These are phyloP conservation scores for Boletus vinaceobasis DNA, from an alignment of 768 basidiomycete species.

Conservation along the genomic window DNA sequence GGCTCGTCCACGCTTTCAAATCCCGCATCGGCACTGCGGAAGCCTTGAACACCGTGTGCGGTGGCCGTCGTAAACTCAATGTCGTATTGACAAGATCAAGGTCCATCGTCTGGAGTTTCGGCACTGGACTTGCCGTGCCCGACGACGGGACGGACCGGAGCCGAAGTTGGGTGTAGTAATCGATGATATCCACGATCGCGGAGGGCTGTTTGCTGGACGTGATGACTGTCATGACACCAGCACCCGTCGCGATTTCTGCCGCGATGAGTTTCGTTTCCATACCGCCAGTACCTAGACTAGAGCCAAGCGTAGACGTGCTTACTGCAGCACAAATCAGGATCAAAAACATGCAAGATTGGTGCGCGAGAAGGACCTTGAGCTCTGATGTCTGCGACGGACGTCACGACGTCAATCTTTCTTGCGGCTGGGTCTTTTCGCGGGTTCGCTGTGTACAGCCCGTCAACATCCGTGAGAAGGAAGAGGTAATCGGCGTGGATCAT, in stretches of 20 bases:
- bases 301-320: conserved; percentile 88
- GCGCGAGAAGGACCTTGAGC: conserved; percentile 55
- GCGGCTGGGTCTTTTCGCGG: conserved; percentile 88
- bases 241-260: conserved; percentile 93
- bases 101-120: conserved; percentile 22
- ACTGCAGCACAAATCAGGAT: conserved; percentile 44
- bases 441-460: conserved; percentile 92
- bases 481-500: conserved; percentile 99
- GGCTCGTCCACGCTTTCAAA: conserved; percentile 95
- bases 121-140: conserved; percentile 25
- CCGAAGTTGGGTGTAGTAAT: conserved; percentile 57
- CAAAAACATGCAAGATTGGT: not conserved
- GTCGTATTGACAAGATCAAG: conserved; percentile 23
- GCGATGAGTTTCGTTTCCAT: conserved; percentile 99
- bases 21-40: conserved; percentile 71
- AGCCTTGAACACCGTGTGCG: conserved; percentile 86
- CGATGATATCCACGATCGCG: conserved; percentile 76
- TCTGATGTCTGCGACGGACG: conserved; percentile 79
- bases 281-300: conserved; percentile 92
- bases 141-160: conserved; percentile 36
- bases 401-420: conserved; percentile 74
- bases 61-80: conserved; percentile 47
- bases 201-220: conserved; percentile 77
- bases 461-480: conserved; percentile 94
- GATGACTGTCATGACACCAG: conserved; percentile 91